A percentile compares a stretch with the other conserved stretches of the same genome.
Evolutionary conservation across 1,139 yeast species (phyloP).

Genomic region (Nakaseomyces kungkrabaensis): DNA sequence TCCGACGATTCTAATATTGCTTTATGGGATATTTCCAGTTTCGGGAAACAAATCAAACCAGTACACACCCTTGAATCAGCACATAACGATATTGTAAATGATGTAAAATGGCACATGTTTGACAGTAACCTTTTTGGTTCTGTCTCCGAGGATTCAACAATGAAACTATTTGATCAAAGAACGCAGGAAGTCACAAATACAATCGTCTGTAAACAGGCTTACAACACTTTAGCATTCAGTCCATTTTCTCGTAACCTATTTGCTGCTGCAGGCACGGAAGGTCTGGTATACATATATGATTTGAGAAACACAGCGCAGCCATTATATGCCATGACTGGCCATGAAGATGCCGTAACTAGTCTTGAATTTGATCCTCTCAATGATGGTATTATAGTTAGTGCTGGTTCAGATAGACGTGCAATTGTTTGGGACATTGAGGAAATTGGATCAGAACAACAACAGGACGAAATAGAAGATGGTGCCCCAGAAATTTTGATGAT

Average conservation of each 20-base stretch:
- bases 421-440: constrained; percentile 65
- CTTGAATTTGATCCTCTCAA: constrained; percentile 63
- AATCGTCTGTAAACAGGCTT: constrained; percentile 32
- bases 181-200: constrained; percentile 27
- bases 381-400: constrained; percentile 66
- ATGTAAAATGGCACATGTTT: constrained; percentile 58
- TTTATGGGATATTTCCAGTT: constrained; percentile 40
- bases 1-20: constrained; percentile 58
- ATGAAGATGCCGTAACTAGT: constrained; percentile 56
- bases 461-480: constrained; percentile 73
- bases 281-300: constrained; percentile 56
- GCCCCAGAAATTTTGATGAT: constrained; percentile 74
- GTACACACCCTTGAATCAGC: constrained; percentile 28
- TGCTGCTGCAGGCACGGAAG: constrained; percentile 61
- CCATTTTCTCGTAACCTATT: constrained; percentile 48
- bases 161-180: constrained; percentile 62
- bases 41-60: constrained; percentile 10
- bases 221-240: constrained; percentile 58
- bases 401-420: constrained; percentile 61
- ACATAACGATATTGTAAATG: constrained; percentile 58
- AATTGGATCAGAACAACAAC: constrained; percentile 72
- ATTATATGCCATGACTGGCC: constrained; percentile 70
- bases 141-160: constrained; percentile 61
- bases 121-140: constrained; percentile 48
- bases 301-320: constrained; percentile 38